Conservation (phyloP, 1,284 basidiomycete genomes). For the Athelia psychrophila region DNA sequence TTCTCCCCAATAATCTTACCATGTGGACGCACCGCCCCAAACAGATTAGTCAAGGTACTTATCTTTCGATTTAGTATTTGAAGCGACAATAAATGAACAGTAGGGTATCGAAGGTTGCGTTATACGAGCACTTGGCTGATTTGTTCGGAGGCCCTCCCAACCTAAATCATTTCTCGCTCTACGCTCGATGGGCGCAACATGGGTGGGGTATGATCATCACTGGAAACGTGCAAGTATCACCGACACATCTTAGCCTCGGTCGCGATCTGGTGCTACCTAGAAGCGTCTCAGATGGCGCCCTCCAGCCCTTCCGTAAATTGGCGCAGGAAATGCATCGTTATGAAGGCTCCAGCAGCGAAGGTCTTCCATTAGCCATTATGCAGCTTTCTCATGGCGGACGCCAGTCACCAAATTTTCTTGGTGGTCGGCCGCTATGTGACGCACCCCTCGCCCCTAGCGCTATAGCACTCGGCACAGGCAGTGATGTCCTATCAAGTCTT, state of each 20-base stretch:
- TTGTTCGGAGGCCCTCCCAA: conserved; percentile 76
- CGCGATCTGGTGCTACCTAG: conserved; percentile 73
- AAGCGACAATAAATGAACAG: background rate
- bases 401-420: conserved; percentile 75
- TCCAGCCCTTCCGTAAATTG: conserved; percentile 51
- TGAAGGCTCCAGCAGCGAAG: conserved; percentile 16
- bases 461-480: conserved; percentile 47
- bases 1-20: conserved; percentile 51
- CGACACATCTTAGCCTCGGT: conserved; percentile 73
- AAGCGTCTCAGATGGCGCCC: conserved; percentile 33
- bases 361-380: conserved; percentile 56
- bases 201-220: conserved; percentile 91
- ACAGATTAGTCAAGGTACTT: conserved; percentile 45
- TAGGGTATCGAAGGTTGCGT: conserved; percentile 53
- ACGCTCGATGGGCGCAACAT: conserved; percentile 73
- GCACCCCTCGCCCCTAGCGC: conserved; percentile 76
- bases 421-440: conserved; percentile 59
- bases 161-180: conserved; percentile 60
- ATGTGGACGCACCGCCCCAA: conserved; percentile 39
- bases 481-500: conserved; percentile 34
- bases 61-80: background rate
- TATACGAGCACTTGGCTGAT: conserved; percentile 81
- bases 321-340: conserved; percentile 46
- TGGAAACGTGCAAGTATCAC: conserved; percentile 83
- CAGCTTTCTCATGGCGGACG: conserved; percentile 88